Conservation (phyloP, 768 basidiomycete species). For the Serendipita sp. region DNA sequence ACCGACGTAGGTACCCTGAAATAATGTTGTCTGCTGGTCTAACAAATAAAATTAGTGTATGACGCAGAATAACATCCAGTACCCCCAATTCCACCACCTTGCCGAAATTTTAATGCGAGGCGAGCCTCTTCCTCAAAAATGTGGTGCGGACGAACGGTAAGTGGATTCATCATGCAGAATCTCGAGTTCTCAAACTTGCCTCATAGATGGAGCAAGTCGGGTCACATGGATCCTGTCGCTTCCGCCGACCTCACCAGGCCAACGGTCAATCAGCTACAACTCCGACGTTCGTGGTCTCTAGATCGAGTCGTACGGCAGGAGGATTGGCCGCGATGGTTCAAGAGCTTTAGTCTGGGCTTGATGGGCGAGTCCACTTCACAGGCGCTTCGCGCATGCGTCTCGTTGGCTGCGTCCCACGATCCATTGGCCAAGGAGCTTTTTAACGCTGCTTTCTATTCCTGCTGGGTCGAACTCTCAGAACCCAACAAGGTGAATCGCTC, state of each 20-base stretch:
- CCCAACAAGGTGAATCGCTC: slow-evolving; percentile 24
- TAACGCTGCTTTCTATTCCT: slow-evolving; percentile 36
- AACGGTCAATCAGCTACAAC: slow-evolving; percentile 30
- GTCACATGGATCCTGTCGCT: background rate
- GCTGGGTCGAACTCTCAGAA: slow-evolving; percentile 33
- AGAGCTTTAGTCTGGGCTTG: slow-evolving; percentile 26
- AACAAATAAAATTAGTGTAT: slow-evolving; percentile 17
- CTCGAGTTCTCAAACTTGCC: background rate
- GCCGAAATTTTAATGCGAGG: slow-evolving; percentile 27
- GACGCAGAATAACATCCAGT: slow-evolving; percentile 22
- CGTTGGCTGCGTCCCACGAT: slow-evolving; percentile 26
- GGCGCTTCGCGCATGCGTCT: slow-evolving; percentile 30
- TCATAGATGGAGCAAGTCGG: background rate
- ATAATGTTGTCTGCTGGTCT: background rate
- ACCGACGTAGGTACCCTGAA: slow-evolving; percentile 23
- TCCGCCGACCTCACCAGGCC: slow-evolving; percentile 23
- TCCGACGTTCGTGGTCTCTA: slow-evolving; percentile 31
- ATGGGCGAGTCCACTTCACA: slow-evolving; percentile 34
- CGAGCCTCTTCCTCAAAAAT: slow-evolving; percentile 27
- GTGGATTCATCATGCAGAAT: background rate
- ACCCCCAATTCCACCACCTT: slow-evolving; percentile 26
- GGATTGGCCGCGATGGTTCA: slow-evolving; percentile 34
- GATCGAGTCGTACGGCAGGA: slow-evolving; percentile 18
- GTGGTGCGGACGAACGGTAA: background rate
- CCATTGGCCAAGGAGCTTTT: slow-evolving; percentile 32